Conservation (phyloP, 495 filamentous ascomycete genomes). For the Chaetomium cochliodes region DNA sequence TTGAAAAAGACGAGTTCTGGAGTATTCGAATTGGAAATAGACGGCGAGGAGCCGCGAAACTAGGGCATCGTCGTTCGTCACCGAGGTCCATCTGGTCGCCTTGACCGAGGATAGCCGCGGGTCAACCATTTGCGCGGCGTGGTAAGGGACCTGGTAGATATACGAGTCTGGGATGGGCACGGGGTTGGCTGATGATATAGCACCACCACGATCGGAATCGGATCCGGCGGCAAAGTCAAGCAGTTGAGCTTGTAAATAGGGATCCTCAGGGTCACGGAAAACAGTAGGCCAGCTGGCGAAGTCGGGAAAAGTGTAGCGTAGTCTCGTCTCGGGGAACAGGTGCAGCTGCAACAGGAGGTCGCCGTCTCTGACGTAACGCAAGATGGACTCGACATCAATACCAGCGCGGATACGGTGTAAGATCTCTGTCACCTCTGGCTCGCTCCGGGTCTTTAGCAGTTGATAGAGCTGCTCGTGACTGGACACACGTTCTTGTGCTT, state of each 20-base stretch:
- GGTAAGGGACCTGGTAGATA: slow-evolving; percentile 28
- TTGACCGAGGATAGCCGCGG: slow-evolving; percentile 29
- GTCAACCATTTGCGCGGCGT: slow-evolving; percentile 32
- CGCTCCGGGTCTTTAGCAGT: slow-evolving; percentile 31
- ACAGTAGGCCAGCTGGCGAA: slow-evolving; percentile 36
- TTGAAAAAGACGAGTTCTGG: slow-evolving; percentile 33
- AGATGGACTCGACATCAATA: slow-evolving; percentile 31
- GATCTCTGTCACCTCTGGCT: slow-evolving; percentile 35
- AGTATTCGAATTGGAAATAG: slow-evolving; percentile 37
- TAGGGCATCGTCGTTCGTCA: slow-evolving; percentile 34
- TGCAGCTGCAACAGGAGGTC: slow-evolving; percentile 38
- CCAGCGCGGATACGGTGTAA: slow-evolving; percentile 37
- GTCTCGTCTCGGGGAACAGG: slow-evolving; percentile 36
- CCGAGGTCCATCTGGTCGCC: slow-evolving; percentile 38
- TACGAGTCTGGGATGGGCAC: neutral
- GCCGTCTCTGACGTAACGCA: slow-evolving; percentile 39
- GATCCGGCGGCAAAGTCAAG: neutral
- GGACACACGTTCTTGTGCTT: slow-evolving; percentile 35
- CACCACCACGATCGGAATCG: neutral
- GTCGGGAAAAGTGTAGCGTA: slow-evolving; percentile 42
- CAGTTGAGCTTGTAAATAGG: slow-evolving; percentile 28
- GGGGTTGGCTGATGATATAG: neutral
- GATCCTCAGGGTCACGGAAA: slow-evolving; percentile 27
- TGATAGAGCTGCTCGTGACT: slow-evolving; percentile 36
- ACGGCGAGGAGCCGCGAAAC: slow-evolving; percentile 31